Evolutionary conservation across 2,329 filamentous ascomycete species (phyloP), one percentile per base, ranked within the genome.

Genomic region (Fusarium duplospermum): DNA sequence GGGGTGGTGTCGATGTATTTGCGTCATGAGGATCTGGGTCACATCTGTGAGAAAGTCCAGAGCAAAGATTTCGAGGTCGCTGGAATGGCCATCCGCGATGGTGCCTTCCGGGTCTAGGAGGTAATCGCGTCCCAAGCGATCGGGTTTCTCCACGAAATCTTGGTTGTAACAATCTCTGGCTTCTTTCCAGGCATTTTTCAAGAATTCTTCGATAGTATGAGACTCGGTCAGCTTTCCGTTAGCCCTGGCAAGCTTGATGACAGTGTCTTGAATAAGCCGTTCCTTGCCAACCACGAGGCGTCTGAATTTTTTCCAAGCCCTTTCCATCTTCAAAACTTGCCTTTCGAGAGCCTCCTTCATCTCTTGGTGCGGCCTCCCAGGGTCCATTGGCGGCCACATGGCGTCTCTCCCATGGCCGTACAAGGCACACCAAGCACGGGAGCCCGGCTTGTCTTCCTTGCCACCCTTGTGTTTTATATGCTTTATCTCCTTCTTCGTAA

Each of bases 51-150:
- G 71, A 27, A 68, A 77, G 20, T 75, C 72, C 27, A 75, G 40
- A 14, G 64, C 62, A 47, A 77, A 77, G 27, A 62, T 56, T 4
- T 70, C 72, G 16, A 77, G 70, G 42, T 77, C 74, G 22, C 56
- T 63, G 7, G 71, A 73, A 47, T 70, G 69, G 18, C 47, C 63
- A 3, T n/a, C 29, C 2, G 64, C 20, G 18, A 77, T 77, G 16
- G 31, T 35, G 13, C 64, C 71, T 5, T 73, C 4, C 1, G 66
- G 63, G 31, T 71, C 71, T 42, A 77, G 18, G 7, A 6, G 16
- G 35, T 75, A 76, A n/a, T 70, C 71, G 18, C 60, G 54, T 22
- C 67, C 56, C 29, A 77, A n/a, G 1, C 31, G 45, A 8, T 56
- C 33, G 13, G 66, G 36, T 16, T 36, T 11, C 20, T 47, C 27